Percentiles rank a stretch among this genome's conserved stretches.
Conservation (phyloP, 2,329 filamentous ascomycete species). For the Harringtonia aguacate region DNA sequence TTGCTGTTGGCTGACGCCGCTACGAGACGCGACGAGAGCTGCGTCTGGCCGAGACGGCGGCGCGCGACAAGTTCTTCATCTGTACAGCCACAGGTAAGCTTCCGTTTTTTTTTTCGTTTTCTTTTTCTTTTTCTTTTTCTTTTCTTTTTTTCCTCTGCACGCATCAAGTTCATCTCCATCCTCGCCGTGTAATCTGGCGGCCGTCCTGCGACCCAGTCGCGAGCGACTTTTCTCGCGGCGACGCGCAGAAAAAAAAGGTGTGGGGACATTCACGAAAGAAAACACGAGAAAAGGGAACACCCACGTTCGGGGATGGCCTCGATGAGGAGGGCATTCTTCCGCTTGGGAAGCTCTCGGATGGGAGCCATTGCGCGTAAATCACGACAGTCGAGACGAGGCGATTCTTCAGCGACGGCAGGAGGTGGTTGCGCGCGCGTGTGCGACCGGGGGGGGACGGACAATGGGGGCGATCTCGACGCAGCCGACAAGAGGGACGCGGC, state of each 20-base stretch:
- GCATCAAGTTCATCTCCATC: too few species aligned
- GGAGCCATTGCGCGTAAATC: conserved; percentile 13
- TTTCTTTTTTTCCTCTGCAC: too few species aligned
- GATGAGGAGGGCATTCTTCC: conserved; percentile 43
- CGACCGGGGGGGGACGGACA: too few species aligned
- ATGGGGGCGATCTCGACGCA: background rate
- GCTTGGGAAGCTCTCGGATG: conserved; percentile 25
- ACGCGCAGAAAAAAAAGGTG: too few species aligned
- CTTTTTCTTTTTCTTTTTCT: too few species aligned
- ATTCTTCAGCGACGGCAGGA: background rate
- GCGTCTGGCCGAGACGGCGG: conserved; percentile 85
- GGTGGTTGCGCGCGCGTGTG: too few species aligned
- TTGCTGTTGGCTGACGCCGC: conserved; percentile 61
- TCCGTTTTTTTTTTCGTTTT: too few species aligned
- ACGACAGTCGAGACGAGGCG: background rate
- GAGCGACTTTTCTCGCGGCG: background rate
- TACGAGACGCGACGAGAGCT: conserved; percentile 72
- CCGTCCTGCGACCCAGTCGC: too few species aligned
- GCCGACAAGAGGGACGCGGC: too few species aligned
- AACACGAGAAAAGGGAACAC: background rate
- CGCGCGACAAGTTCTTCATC: conserved; percentile 68
- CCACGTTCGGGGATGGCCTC: conserved; percentile 42
- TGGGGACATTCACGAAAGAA: too few species aligned
- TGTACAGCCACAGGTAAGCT: conserved; percentile 21
- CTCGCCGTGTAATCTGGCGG: too few species aligned